These are phyloP conservation scores for Ophiocordyceps sinensis DNA, from an alignment of 2,329 filamentous ascomycete species.

Conservation along the genomic window DNA sequence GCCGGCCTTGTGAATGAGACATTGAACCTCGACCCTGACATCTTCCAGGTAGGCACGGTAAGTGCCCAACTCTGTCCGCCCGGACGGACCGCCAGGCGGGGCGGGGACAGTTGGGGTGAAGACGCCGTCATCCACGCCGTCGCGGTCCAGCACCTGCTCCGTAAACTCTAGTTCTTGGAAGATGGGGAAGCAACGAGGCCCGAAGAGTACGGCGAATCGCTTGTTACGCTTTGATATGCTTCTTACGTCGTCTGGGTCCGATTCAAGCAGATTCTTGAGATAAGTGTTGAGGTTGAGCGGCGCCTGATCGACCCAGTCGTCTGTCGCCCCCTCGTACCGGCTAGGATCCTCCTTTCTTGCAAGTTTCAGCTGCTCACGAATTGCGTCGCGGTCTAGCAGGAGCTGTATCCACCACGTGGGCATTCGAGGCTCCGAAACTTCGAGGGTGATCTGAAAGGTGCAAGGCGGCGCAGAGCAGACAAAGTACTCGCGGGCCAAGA, in stretches of 20 bases:
- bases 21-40: slow-evolving; percentile 33
- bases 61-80: slow-evolving; percentile 23
- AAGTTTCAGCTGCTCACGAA: slow-evolving; percentile 21
- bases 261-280: slow-evolving; percentile 31
- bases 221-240: slow-evolving; percentile 43
- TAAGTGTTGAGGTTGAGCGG: slow-evolving; percentile 35
- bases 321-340: slow-evolving; percentile 28
- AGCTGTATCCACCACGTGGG: slow-evolving; percentile 23
- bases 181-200: slow-evolving; percentile 31
- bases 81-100: slow-evolving; percentile 17
- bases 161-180: slow-evolving; percentile 35
- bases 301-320: slow-evolving; percentile 24
- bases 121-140: slow-evolving; percentile 23
- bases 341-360: slow-evolving; percentile 30
- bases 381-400: slow-evolving; percentile 30
- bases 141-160: slow-evolving; percentile 22
- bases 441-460: slow-evolving; percentile 27
- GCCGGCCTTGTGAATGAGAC: slow-evolving; percentile 20
- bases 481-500: slow-evolving; percentile 21
- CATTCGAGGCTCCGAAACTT: slow-evolving; percentile 36
- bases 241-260: slow-evolving; percentile 19
- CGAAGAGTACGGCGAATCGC: slow-evolving; percentile 38
- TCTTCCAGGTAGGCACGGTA: slow-evolving; percentile 35
- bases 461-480: slow-evolving; percentile 28
- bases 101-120: slow-evolving; percentile 20